Conservation (phyloP, 805 yeast genomes). For the Kodamaea jinghongensis region DNA sequence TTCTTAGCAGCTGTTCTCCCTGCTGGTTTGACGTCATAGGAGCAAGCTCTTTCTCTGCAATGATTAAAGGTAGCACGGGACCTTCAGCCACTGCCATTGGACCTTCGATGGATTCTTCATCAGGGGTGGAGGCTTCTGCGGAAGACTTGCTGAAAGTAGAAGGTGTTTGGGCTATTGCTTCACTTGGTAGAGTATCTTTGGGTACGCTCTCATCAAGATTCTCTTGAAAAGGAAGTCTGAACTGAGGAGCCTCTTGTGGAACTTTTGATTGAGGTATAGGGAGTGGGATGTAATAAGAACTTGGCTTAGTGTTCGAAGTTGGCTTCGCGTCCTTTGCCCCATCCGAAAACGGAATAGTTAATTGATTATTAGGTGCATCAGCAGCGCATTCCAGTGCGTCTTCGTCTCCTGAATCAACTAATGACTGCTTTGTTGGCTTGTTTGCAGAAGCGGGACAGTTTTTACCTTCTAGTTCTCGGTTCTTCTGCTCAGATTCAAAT, state of each 20-base stretch:
- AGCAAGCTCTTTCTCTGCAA: no score
- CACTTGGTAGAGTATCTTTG: no score
- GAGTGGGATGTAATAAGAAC: slow-evolving; percentile 13
- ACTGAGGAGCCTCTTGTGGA: slow-evolving; percentile 49
- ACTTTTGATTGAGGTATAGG: slow-evolving; percentile 22
- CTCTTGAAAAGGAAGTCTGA: slow-evolving; percentile 72
- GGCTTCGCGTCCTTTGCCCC: no score
- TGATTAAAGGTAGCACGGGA: no score
- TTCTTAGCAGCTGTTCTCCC: slow-evolving; percentile 5
- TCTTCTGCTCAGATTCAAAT: slow-evolving; percentile 29
- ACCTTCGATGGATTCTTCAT: slow-evolving; percentile 1
- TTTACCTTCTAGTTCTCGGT: background rate
- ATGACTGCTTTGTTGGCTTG: slow-evolving; percentile 5
- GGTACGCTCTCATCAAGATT: background rate
- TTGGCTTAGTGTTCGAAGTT: no score
- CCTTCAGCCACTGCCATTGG: slow-evolving; percentile 6
- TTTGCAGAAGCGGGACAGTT: slow-evolving; percentile 3
- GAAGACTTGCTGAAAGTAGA: slow-evolving; percentile 3
- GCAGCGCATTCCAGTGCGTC: background rate
- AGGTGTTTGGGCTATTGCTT: background rate
- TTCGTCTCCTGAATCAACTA: slow-evolving; percentile 1
- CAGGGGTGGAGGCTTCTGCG: slow-evolving; percentile 3
- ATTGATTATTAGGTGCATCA: background rate
- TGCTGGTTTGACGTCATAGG: no score
- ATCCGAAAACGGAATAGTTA: no score